Evolutionary conservation across 352 stramenopile genomes (phyloP).

Genomic region (Globisporangium sylvaticum): DNA sequence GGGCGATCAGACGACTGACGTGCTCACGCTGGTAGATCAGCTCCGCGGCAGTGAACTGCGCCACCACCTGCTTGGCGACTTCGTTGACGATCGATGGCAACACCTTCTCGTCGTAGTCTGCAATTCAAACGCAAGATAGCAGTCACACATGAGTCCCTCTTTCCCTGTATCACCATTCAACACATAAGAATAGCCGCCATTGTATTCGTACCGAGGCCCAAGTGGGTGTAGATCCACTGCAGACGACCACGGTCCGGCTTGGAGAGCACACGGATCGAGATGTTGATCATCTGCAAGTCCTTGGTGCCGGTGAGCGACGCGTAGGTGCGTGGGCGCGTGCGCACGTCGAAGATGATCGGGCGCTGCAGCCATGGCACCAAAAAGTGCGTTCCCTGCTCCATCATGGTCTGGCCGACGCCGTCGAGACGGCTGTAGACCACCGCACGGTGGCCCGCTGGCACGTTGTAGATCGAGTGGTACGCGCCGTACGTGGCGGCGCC

Average conservation of each 20-base stretch:
- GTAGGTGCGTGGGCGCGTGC: slow-evolving; percentile 92
- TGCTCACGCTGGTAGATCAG: slow-evolving; percentile 99
- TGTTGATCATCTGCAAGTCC: slow-evolving; percentile 99
- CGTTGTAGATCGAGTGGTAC: slow-evolving; percentile 88
- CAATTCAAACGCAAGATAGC: not conserved
- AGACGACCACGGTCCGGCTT: slow-evolving; percentile 92
- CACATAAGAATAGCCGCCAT: not conserved
- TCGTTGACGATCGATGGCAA: slow-evolving; percentile 99
- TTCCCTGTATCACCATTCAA: not conserved
- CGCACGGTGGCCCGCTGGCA: slow-evolving; percentile 84
- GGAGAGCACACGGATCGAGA: slow-evolving; percentile 98
- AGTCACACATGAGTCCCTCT: not conserved
- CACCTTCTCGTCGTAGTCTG: slow-evolving; percentile 98
- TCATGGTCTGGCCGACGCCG: slow-evolving; percentile 69
- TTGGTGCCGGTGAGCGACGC: slow-evolving; percentile 91
- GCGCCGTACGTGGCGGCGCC: slow-evolving; percentile 65
- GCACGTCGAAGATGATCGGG: slow-evolving; percentile 94
- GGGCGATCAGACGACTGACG: slow-evolving; percentile 93
- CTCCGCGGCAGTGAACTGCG: slow-evolving; percentile 98
- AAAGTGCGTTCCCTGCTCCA: slow-evolving; percentile 95
- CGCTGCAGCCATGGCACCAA: slow-evolving; percentile 97
- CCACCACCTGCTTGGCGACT: slow-evolving; percentile 98
- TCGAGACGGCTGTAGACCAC: slow-evolving; percentile 89
- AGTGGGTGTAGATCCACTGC: slow-evolving; percentile 96
- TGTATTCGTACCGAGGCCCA: slow-evolving; percentile 82